Conservation (phyloP, 192 early-diverging fungal genomes). For the Linderina pennispora region DNA sequence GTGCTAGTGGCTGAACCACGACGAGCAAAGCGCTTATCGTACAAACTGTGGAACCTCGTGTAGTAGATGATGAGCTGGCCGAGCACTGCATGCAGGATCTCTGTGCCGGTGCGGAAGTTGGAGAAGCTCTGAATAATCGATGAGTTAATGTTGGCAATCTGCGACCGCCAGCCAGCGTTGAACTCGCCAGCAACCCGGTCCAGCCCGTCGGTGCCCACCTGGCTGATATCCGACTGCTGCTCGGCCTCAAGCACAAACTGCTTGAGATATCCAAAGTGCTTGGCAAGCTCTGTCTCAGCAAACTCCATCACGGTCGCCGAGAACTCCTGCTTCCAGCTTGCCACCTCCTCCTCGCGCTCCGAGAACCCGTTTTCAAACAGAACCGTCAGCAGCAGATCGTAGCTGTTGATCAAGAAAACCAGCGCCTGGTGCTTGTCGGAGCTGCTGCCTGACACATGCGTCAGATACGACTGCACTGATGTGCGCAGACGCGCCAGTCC, state of each 20-base stretch:
- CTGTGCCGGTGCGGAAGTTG: constrained; percentile 92
- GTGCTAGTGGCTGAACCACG: constrained; percentile 45
- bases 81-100: constrained; percentile 83
- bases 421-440: constrained; percentile 60
- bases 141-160: constrained; percentile 70
- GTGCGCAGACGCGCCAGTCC: constrained; percentile 66
- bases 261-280: constrained; percentile 74
- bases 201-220: constrained; percentile 43
- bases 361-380: constrained; percentile 55
- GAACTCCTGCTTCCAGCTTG: constrained; percentile 38
- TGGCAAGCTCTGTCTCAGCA: constrained; percentile 84
- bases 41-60: constrained; percentile 74
- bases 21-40: constrained; percentile 67
- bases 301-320: constrained; percentile 57
- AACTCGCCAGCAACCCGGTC: constrained; percentile 62
- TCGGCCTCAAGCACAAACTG: constrained; percentile 73
- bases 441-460: constrained; percentile 67
- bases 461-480: constrained; percentile 71
- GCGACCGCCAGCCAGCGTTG: constrained; percentile 71
- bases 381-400: constrained; percentile 79
- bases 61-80: constrained; percentile 91
- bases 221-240: constrained; percentile 51
- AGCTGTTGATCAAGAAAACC: constrained; percentile 93
- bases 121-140: constrained; percentile 88
- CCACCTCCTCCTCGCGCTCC: constrained; percentile 41